Percentiles rank a stretch among this genome's conserved stretches.
phyloP scores from a whole-genome alignment of 352 stramenopile species.

The Globisporangium cylindrosporum region DNA sequence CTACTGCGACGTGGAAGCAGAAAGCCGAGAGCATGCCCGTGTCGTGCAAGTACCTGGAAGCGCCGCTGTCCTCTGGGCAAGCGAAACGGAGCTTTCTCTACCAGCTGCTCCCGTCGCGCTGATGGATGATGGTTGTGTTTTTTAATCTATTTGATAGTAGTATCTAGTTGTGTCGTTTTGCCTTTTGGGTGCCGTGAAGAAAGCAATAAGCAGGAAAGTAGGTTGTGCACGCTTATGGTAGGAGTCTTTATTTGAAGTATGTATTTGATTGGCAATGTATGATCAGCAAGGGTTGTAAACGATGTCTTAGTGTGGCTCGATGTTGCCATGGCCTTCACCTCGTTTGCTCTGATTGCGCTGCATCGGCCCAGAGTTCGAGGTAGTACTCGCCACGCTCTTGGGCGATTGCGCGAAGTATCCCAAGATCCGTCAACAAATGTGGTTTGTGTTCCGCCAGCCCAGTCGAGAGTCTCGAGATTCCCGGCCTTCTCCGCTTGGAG shows the following conservation, averaged over 20 bases:
- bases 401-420: neutral
- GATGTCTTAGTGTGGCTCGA: neutral
- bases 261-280: no score
- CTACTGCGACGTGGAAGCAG: neutral
- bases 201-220: no score
- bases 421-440: neutral
- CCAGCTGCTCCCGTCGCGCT: constrained; percentile 7
- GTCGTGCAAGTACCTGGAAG: constrained; percentile 13
- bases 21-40: neutral
- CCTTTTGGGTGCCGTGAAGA: no score
- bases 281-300: neutral
- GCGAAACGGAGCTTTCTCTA: constrained; percentile 10
- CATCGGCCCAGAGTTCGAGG: neutral
- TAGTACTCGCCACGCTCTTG: neutral
- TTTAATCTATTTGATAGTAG: neutral
- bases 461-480: neutral
- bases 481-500: neutral
- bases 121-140: neutral
- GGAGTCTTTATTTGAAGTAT: no score
- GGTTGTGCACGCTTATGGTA: no score
- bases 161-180: neutral
- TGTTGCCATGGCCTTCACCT: no score
- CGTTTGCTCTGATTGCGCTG: neutral
- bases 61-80: constrained; percentile 7
- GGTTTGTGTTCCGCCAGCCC: neutral